Percentiles rank a stretch among this genome's conserved stretches.
Conservation (phyloP, 75 land plant genomes). For the Picea glauca region DNA sequence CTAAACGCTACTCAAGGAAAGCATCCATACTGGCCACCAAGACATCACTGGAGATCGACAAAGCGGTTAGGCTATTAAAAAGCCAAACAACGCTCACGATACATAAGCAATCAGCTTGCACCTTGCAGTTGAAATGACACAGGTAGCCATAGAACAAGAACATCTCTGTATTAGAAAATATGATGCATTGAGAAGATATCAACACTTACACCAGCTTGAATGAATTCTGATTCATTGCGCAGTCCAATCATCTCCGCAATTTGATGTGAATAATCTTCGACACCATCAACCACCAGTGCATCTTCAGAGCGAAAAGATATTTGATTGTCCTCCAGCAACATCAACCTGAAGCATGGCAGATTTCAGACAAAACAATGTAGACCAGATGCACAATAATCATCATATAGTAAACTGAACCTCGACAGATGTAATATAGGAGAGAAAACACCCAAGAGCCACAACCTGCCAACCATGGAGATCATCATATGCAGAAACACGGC, state of each 20-base stretch:
- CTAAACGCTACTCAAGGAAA: conserved; percentile 2
- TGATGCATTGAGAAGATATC: neutral
- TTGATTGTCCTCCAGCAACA: conserved; percentile 79
- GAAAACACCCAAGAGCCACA: neutral
- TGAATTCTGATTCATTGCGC: conserved; percentile 62
- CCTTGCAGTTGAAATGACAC: neutral
- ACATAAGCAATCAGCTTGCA: neutral
- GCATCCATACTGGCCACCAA: neutral
- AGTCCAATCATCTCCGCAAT: conserved; percentile 84
- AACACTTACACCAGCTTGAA: conserved; percentile 65
- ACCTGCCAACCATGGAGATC: no score
- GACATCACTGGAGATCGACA: neutral
- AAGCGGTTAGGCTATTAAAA: neutral
- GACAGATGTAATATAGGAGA: neutral
- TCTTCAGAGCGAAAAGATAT: conserved; percentile 77
- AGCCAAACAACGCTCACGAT: neutral
- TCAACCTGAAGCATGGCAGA: conserved; percentile 42
- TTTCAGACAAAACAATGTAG: neutral
- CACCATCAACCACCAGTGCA: conserved; percentile 66
- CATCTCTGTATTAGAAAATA: neutral
- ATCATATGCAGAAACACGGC: neutral
- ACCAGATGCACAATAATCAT: neutral
- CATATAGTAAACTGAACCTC: neutral
- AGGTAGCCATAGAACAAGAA: neutral
- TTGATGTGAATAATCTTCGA: conserved; percentile 86